Evolutionary conservation across 2,329 filamentous ascomycete species (phyloP).

Genomic region (Phialophora chinensis): DNA sequence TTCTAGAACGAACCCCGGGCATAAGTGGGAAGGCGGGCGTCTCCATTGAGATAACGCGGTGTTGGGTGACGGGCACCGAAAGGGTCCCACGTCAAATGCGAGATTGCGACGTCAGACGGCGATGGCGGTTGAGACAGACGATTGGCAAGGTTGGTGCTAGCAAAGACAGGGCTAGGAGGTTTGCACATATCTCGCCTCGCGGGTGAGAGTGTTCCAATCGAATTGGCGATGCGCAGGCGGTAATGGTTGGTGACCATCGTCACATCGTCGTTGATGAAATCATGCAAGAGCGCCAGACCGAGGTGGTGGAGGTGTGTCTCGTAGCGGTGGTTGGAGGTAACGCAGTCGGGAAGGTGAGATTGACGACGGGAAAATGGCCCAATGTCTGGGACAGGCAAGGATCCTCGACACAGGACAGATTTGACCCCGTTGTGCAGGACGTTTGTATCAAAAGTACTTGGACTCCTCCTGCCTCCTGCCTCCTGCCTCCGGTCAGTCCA

Average conservation of each 20-base stretch:
- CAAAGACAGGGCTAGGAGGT: slow-evolving; percentile 7
- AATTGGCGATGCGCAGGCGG: slow-evolving; percentile 1
- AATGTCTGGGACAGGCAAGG: background rate
- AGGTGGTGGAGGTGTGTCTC: no score
- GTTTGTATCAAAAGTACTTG: no score
- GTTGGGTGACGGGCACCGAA: background rate
- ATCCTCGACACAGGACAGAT: background rate
- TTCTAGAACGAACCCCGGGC: slow-evolving; percentile 19
- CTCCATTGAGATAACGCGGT: slow-evolving; percentile 7
- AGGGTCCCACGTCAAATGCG: slow-evolving; percentile 8
- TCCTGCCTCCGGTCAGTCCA: no score
- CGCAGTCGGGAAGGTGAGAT: background rate
- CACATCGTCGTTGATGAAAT: slow-evolving; percentile 18
- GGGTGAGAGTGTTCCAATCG: background rate
- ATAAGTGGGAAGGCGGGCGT: background rate
- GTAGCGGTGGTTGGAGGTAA: slow-evolving; percentile 1
- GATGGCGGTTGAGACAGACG: slow-evolving; percentile 2
- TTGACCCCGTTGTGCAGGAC: background rate
- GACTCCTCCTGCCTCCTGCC: background rate
- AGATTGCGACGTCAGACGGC: slow-evolving; percentile 25
- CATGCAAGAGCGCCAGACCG: slow-evolving; percentile 14
- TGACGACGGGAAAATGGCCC: background rate
- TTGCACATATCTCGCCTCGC: slow-evolving; percentile 1
- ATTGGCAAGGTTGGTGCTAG: slow-evolving; percentile 4
- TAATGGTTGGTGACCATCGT: slow-evolving; percentile 2